Evolutionary conservation across 2,329 filamentous ascomycete species (phyloP).

Genomic region (Cercospora brassicicola): DNA sequence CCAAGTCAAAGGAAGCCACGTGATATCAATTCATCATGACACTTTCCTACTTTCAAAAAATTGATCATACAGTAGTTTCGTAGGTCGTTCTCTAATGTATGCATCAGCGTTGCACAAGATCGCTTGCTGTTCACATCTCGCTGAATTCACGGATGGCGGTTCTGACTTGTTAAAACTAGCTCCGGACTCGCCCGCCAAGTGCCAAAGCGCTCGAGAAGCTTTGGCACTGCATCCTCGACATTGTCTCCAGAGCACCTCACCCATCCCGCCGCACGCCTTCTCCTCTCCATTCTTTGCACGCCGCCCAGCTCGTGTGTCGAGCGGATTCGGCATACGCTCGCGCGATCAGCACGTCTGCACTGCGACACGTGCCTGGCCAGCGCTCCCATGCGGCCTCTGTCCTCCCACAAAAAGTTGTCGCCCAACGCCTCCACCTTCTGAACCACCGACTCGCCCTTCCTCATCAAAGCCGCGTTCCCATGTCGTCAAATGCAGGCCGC

Average conservation of each 20-base stretch:
- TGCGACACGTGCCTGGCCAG: background rate
- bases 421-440: background rate
- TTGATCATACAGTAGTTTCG: background rate
- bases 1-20: background rate
- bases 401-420: background rate
- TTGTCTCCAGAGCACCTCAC: background rate
- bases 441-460: background rate
- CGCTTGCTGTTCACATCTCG: background rate
- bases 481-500: slow-evolving; percentile 9
- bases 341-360: slow-evolving; percentile 1
- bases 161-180: background rate
- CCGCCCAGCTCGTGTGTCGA: background rate
- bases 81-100: background rate
- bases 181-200: background rate
- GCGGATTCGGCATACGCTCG: background rate
- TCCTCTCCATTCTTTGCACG: background rate
- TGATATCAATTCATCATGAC: background rate
- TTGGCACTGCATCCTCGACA: background rate
- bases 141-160: background rate
- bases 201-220: background rate
- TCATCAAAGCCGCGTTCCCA: background rate
- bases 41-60: background rate
- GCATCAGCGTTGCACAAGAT: background rate
- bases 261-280: background rate
- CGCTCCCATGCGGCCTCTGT: slow-evolving; percentile 4